phyloP scores from a whole-genome alignment of 2,329 filamentous ascomycete species.

The Fusarium sp. region DNA sequence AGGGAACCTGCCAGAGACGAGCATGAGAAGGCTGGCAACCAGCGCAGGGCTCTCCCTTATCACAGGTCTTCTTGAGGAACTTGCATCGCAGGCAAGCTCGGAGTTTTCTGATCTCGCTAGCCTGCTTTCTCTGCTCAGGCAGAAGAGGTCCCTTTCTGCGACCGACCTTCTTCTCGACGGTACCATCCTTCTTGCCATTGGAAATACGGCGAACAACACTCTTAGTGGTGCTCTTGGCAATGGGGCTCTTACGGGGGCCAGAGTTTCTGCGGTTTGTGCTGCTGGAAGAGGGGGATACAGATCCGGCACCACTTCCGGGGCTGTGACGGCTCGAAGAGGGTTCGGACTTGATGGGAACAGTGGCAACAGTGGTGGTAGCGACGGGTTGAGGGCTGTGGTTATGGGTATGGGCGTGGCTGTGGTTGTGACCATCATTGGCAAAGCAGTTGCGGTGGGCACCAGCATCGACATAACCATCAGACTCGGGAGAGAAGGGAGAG shows the following conservation, averaged over 20 bases:
- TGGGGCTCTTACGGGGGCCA: constrained; percentile 80
- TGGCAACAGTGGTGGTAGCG: constrained; percentile 74
- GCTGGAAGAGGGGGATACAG: constrained; percentile 71
- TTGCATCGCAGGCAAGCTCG: constrained; percentile 95
- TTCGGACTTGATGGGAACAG: constrained; percentile 75
- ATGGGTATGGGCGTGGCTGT: constrained; percentile 51
- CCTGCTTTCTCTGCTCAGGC: constrained; percentile 95
- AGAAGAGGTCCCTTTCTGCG: constrained; percentile 89
- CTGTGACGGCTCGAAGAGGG: constrained; percentile 67
- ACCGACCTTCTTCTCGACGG: constrained; percentile 90
- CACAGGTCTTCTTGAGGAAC: constrained; percentile 99
- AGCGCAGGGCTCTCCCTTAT: constrained; percentile 95
- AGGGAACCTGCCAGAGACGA: constrained; percentile 95
- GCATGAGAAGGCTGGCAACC: constrained; percentile 97
- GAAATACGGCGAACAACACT: constrained; percentile 84
- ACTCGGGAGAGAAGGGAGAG: constrained; percentile 85
- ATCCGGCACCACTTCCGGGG: constrained; percentile 71
- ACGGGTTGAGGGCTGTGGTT: constrained; percentile 62
- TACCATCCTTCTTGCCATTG: constrained; percentile 81
- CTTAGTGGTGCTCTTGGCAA: constrained; percentile 80
- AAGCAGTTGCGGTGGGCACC: constrained; percentile 71
- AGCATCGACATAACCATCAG: constrained; percentile 77
- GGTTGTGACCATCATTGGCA: constrained; percentile 65
- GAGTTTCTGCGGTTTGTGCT: constrained; percentile 73
- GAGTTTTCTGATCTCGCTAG: constrained; percentile 95